Conservation (phyloP, 169 alveolate genomes). For the Cryptosporidium canis region DNA sequence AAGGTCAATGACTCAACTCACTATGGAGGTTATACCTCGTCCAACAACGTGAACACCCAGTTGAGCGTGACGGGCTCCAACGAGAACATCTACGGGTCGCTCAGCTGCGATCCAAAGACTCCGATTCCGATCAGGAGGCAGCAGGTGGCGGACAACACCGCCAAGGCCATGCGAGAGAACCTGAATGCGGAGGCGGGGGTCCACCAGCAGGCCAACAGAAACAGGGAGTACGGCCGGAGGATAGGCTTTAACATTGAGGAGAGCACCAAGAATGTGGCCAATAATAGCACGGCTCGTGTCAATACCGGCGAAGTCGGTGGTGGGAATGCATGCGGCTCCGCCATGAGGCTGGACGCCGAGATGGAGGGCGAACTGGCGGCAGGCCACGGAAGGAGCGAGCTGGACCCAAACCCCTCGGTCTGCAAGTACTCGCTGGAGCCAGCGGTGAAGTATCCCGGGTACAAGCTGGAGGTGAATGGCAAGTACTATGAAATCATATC, state of each 20-base stretch:
- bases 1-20: slow-evolving; percentile 50
- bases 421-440: slow-evolving; percentile 69
- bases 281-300: background rate
- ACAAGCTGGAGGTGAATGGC: slow-evolving; percentile 66
- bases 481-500: slow-evolving; percentile 61
- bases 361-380: background rate
- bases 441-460: slow-evolving; percentile 72
- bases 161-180: background rate
- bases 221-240: slow-evolving; percentile 20
- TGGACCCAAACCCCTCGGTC: slow-evolving; percentile 15
- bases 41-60: background rate
- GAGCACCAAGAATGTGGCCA: background rate
- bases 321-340: background rate
- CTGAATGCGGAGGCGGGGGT: background rate
- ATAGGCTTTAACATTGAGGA: slow-evolving; percentile 61
- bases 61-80: background rate
- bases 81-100: slow-evolving; percentile 1
- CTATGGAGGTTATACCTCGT: slow-evolving; percentile 12
- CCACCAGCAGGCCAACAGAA: background rate
- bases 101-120: slow-evolving; percentile 51
- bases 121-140: slow-evolving; percentile 71
- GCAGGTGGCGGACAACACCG: background rate
- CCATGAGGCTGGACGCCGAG: background rate
- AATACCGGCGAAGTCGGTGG: background rate
- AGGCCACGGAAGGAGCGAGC: background rate